Percentiles rank a stretch among this genome's conserved stretches.
Evolutionary conservation across 345 rosid species (phyloP).

Genomic region (thale cress (Arabidopsis thaliana)): TAIR10.1 NC_003071.7:12845001-12845500

Average conservation of each 20-base stretch:
- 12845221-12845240: not conserved
- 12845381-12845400: not conserved
- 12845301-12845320: not conserved
- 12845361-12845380: not conserved
- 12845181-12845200: not conserved
- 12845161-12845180: not conserved
- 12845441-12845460: constrained; percentile 87
- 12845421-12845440: constrained; percentile 75
- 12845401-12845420: constrained; percentile 81
- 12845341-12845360: not conserved
- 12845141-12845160: not conserved
- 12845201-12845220: not conserved
- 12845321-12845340: not conserved
- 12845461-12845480: constrained; percentile 63
- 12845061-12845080: not conserved
- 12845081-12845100: not conserved
- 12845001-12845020: not conserved
- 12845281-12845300: not conserved
- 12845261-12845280: not conserved
- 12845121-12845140: not conserved
- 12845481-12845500: constrained; percentile 76
- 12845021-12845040: not conserved
- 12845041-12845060: not conserved
- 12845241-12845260: not conserved
- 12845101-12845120: not conserved